Evolutionary conservation across 2,329 filamentous ascomycete species (phyloP).

Genomic region (Xylariales sp.): DNA sequence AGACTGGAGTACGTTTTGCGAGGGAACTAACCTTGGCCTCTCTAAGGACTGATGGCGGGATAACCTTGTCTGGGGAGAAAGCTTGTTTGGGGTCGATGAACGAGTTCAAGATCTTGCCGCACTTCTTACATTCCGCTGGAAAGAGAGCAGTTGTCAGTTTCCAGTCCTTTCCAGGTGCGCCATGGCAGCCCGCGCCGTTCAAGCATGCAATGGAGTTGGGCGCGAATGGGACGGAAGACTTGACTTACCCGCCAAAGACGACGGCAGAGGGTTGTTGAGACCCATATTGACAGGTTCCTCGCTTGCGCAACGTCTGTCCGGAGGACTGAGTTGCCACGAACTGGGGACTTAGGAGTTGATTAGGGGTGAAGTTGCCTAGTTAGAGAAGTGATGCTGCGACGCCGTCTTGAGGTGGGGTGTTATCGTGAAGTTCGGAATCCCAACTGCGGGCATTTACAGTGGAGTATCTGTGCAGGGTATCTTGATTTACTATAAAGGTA

Average conservation of each 20-base stretch:
- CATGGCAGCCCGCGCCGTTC: neutral
- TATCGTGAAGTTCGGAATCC: neutral
- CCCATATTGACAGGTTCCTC: slow-evolving; percentile 42
- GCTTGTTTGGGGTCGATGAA: slow-evolving; percentile 92
- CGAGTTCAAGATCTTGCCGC: slow-evolving; percentile 88
- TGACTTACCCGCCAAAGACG: slow-evolving; percentile 63
- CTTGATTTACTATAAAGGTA: too few species aligned
- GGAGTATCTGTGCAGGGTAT: too few species aligned
- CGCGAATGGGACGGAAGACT: too few species aligned
- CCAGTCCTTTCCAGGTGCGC: slow-evolving; percentile 10
- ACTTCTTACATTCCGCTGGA: slow-evolving; percentile 94
- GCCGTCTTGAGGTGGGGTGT: neutral
- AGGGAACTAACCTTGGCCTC: slow-evolving; percentile 70
- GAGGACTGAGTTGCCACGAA: too few species aligned
- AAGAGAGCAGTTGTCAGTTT: slow-evolving; percentile 8
- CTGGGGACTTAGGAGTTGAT: too few species aligned
- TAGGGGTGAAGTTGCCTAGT: neutral
- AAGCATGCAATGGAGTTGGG: too few species aligned
- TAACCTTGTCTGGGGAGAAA: slow-evolving; percentile 95
- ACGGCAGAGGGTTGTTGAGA: slow-evolving; percentile 62
- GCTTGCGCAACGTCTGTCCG: neutral
- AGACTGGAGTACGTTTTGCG: neutral
- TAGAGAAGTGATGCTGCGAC: neutral
- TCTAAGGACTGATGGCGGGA: slow-evolving; percentile 82
- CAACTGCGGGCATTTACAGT: neutral